Evolutionary conservation across 176 grass and related monocot species (phyloP).

Genomic region (Aechmea fasciata): DNA sequence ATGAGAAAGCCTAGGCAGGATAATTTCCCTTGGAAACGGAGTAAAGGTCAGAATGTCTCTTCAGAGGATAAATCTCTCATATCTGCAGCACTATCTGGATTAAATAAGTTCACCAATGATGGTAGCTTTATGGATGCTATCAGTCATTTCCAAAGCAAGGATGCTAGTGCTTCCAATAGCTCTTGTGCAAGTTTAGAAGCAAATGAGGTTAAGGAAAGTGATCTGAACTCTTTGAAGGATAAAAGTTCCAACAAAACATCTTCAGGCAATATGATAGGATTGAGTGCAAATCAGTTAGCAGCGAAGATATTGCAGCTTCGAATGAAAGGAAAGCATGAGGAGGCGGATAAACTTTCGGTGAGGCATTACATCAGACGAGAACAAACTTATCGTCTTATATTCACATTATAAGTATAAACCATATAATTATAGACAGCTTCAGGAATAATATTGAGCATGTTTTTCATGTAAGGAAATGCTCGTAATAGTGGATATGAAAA

Average conservation of each 20-base stretch:
- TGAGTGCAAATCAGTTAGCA: conserved; percentile 86
- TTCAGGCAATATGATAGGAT: conserved; percentile 28
- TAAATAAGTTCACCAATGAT: conserved; percentile 81
- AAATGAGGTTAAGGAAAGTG: conserved; percentile 21
- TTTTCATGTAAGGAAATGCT: neutral
- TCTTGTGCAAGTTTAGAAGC: conserved; percentile 16
- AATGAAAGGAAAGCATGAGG: conserved; percentile 85
- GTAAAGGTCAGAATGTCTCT: conserved; percentile 42
- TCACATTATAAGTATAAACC: neutral
- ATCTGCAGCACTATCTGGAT: conserved; percentile 46
- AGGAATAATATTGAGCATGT: neutral
- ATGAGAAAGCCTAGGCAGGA: conserved; percentile 85
- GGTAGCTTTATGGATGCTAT: conserved; percentile 87
- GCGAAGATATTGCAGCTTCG: conserved; percentile 80
- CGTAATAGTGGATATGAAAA: neutral
- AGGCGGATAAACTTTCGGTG: conserved; percentile 84
- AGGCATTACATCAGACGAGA: conserved; percentile 14
- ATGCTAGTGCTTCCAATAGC: conserved; percentile 15
- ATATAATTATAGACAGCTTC: neutral
- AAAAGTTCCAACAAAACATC: conserved; percentile 23
- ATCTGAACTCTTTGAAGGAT: conserved; percentile 21
- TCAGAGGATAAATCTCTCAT: conserved; percentile 64
- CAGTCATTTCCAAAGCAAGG: conserved; percentile 29
- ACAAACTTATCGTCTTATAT: neutral
- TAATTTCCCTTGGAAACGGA: conserved; percentile 65